A percentile compares a stretch with the other conserved stretches of the same genome.
phyloP scores from a whole-genome alignment of 1,284 basidiomycete species.

The Rhodotorula sp. region DNA sequence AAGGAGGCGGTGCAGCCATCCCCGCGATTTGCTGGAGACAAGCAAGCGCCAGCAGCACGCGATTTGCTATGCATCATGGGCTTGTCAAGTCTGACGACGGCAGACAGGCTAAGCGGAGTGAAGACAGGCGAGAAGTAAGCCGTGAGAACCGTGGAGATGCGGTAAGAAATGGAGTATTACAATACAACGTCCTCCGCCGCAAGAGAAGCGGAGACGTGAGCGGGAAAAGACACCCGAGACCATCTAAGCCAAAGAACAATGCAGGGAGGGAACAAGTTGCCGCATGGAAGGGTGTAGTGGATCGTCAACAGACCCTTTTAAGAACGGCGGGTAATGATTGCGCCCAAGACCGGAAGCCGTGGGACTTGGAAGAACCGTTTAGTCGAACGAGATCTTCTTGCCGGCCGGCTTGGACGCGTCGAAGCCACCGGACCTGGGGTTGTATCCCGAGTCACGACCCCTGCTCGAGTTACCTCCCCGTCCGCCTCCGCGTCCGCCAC shows the following conservation, averaged over 20 bases:
- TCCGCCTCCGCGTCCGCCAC: slow-evolving; percentile 48
- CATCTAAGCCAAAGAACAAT: neutral
- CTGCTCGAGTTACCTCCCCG: too few relatives aligned
- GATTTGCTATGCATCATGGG: too few relatives aligned
- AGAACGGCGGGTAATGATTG: too few relatives aligned
- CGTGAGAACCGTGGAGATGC: neutral
- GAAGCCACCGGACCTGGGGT: slow-evolving; percentile 67
- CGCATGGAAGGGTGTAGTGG: too few relatives aligned
- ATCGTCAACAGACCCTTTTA: too few relatives aligned
- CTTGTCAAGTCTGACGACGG: too few relatives aligned
- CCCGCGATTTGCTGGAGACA: too few relatives aligned
- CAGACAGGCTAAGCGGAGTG: too few relatives aligned
- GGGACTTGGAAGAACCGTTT: neutral
- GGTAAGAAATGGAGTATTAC: neutral
- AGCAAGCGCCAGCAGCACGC: too few relatives aligned
- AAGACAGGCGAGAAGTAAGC: too few relatives aligned
- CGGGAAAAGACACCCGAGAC: neutral
- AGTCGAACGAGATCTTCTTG: slow-evolving; percentile 78
- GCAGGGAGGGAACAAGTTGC: neutral
- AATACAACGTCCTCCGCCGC: neutral
- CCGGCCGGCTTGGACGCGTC: slow-evolving; percentile 49
- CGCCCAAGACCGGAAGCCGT: too few relatives aligned
- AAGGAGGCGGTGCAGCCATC: too few relatives aligned
- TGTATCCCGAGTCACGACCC: slow-evolving; percentile 45
- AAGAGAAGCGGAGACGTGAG: neutral